These are phyloP conservation scores for Scedosporium aurantiacum DNA, from an alignment of 2,329 filamentous ascomycete species.

Conservation along the genomic window DNA sequence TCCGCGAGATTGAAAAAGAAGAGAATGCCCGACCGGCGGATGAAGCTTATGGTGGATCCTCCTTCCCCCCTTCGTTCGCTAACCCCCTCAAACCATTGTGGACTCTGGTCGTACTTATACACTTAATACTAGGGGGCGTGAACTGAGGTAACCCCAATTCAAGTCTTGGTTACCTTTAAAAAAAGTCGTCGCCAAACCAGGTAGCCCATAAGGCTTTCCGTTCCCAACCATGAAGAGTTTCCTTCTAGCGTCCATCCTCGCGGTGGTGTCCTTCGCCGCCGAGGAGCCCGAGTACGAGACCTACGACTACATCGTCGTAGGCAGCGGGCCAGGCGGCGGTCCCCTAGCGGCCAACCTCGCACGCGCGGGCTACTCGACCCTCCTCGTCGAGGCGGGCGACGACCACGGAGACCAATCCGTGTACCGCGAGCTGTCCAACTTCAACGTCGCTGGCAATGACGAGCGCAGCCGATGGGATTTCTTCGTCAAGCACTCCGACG, in stretches of 20 bases:
- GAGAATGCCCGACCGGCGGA: not conserved
- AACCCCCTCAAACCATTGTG: not conserved
- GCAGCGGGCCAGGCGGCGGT: slow-evolving; percentile 49
- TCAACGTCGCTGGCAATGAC: slow-evolving; percentile 39
- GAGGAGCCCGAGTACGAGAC: slow-evolving; percentile 2
- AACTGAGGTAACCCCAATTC: not conserved
- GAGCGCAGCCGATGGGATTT: slow-evolving; percentile 44
- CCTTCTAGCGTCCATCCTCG: not conserved
- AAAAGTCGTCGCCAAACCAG: not conserved
- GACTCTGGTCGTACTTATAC: not conserved
- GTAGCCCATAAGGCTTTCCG: not conserved
- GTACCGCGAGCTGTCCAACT: slow-evolving; percentile 35
- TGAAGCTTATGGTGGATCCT: not conserved
- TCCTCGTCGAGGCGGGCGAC: slow-evolving; percentile 51
- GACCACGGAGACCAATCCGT: slow-evolving; percentile 37
- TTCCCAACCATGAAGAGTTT: not conserved
- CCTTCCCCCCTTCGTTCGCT: not conserved
- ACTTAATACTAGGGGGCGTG: not conserved
- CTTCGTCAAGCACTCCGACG: slow-evolving; percentile 45
- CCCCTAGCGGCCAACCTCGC: slow-evolving; percentile 48
- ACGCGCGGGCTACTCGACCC: slow-evolving; percentile 44
- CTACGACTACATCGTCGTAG: slow-evolving; percentile 50
- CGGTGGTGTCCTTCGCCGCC: not conserved
- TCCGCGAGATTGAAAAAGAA: not conserved
- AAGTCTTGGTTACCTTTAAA: not conserved